phyloP scores from a whole-genome alignment of 768 basidiomycete genomes.

The Panaeolus papilionaceus region DNA sequence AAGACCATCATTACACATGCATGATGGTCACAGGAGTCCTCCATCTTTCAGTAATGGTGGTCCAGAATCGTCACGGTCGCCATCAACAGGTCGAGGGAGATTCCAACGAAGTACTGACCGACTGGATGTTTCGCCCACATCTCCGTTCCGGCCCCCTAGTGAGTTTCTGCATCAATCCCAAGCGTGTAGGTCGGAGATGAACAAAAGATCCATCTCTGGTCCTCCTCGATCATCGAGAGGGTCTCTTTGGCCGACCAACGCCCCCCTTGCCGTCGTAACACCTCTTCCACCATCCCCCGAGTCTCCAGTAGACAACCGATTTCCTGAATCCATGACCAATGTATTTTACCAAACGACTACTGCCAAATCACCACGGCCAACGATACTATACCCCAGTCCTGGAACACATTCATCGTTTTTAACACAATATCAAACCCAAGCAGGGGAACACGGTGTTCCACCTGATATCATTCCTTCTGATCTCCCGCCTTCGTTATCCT shows the following conservation, averaged over 20 bases:
- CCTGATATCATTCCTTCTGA: constrained; percentile 50
- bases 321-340: constrained; percentile 53
- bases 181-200: constrained; percentile 41
- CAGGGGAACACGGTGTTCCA: constrained; percentile 36
- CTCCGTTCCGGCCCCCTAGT: constrained; percentile 30
- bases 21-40: constrained; percentile 28
- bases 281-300: constrained; percentile 59
- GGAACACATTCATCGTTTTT: constrained; percentile 48
- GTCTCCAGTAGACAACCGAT: constrained; percentile 41
- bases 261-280: constrained; percentile 42
- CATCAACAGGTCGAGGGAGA: constrained; percentile 33
- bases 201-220: constrained; percentile 51
- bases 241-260: constrained; percentile 45
- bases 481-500: constrained; percentile 46
- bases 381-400: constrained; percentile 51
- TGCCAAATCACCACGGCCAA: constrained; percentile 53
- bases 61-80: constrained; percentile 22
- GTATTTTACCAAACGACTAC: constrained; percentile 72
- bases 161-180: constrained; percentile 32
- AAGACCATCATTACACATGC: constrained; percentile 56
- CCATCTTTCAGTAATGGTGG: constrained; percentile 21
- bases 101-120: constrained; percentile 34
- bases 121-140: constrained; percentile 29
- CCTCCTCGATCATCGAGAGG: constrained; percentile 47
- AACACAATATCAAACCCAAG: constrained; percentile 46